A percentile compares a stretch with the other conserved stretches of the same genome.
Evolutionary conservation across 495 filamentous ascomycete genomes (phyloP).

Genomic region (Hypomontagnella monticulosa): DNA sequence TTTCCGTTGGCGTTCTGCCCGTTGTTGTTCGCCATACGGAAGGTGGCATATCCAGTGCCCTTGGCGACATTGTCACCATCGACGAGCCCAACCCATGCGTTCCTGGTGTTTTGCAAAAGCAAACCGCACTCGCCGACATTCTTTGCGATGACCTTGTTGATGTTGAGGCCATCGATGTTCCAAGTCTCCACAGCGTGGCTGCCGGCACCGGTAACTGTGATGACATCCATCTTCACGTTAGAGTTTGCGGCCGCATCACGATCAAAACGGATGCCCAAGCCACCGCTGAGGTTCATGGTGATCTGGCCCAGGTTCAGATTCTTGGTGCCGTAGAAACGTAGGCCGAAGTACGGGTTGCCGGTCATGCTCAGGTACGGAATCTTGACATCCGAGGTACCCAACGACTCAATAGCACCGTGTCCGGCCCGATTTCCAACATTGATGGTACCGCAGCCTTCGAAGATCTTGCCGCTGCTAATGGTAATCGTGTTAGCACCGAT

Average conservation of each 20-base stretch:
- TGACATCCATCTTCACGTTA: constrained; percentile 55
- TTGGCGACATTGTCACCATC: constrained; percentile 57
- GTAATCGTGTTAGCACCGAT: constrained; percentile 64
- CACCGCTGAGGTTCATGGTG: constrained; percentile 56
- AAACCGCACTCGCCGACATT: constrained; percentile 58
- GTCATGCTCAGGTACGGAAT: constrained; percentile 59
- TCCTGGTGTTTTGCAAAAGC: constrained; percentile 54
- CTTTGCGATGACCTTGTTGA: constrained; percentile 53
- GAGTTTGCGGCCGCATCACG: constrained; percentile 53
- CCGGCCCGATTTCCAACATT: constrained; percentile 52
- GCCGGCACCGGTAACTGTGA: constrained; percentile 54
- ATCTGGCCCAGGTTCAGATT: constrained; percentile 54
- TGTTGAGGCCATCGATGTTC: constrained; percentile 56
- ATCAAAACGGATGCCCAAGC: constrained; percentile 59
- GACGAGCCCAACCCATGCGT: constrained; percentile 54
- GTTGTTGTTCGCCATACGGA: constrained; percentile 59
- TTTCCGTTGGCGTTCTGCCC: constrained; percentile 49
- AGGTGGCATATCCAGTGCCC: constrained; percentile 57
- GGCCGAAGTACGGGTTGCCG: constrained; percentile 58
- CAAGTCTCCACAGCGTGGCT: constrained; percentile 59
- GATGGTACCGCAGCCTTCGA: constrained; percentile 62
- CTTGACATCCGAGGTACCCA: constrained; percentile 47
- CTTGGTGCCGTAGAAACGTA: constrained; percentile 55
- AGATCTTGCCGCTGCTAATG: constrained; percentile 55
- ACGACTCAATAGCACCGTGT: constrained; percentile 55